Evolutionary conservation across 225 moss, liverwort and hornwort genomes (phyloP).

Genomic region (Marchantia polymorpha): DNA sequence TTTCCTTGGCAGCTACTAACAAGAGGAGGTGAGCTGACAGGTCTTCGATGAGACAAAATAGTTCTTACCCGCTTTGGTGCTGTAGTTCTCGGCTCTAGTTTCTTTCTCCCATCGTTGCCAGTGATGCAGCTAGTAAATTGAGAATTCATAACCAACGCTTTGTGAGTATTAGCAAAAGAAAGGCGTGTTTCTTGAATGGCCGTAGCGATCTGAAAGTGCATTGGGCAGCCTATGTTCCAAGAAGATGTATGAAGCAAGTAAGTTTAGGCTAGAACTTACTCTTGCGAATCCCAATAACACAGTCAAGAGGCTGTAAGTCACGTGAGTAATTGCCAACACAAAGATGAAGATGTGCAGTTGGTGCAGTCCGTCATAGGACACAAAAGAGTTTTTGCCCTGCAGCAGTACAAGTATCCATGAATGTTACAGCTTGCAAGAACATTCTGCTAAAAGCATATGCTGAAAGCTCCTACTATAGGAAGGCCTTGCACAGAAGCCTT

Average conservation of each 20-base stretch:
- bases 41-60: not conserved
- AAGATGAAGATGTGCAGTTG: slow-evolving; percentile 92
- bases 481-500: not conserved
- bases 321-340: too few relatives aligned
- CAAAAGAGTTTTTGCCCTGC: slow-evolving; percentile 78
- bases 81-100: slow-evolving; percentile 20
- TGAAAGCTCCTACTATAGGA: not conserved
- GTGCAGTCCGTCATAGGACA: slow-evolving; percentile 79
- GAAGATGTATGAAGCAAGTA: not conserved
- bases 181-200: too few relatives aligned
- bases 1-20: not conserved
- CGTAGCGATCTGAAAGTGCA: not conserved
- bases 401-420: not conserved
- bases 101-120: slow-evolving; percentile 73
- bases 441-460: too few relatives aligned
- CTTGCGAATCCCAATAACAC: slow-evolving; percentile 63
- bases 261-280: slow-evolving; percentile 42
- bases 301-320: slow-evolving; percentile 62
- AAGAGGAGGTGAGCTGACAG: not conserved
- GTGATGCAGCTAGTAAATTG: slow-evolving; percentile 48
- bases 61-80: slow-evolving; percentile 46
- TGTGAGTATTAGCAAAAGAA: not conserved
- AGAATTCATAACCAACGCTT: too few relatives aligned
- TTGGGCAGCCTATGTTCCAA: too few relatives aligned
- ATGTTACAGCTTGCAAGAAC: not conserved